A percentile compares a stretch with the other conserved stretches of the same genome.
phyloP scores from a whole-genome alignment of 2,329 filamentous ascomycete genomes.

The Pestalotiopsis sp. region DNA sequence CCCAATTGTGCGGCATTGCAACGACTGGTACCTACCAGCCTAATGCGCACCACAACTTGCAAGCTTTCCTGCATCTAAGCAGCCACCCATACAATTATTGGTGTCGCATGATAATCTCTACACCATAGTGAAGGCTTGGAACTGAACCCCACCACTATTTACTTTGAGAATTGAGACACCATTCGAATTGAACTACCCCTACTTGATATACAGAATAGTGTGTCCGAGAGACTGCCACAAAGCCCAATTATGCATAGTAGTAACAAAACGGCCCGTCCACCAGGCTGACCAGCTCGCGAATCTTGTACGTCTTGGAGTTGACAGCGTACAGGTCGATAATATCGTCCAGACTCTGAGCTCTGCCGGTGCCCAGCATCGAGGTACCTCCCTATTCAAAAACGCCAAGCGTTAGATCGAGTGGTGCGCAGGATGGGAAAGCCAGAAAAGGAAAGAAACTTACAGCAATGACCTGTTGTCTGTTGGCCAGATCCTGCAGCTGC shows the following conservation, averaged over 20 bases:
- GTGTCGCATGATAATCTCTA: too few species aligned
- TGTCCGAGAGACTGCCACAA: neutral
- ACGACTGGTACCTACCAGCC: too few species aligned
- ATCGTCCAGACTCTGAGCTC: conserved; percentile 18
- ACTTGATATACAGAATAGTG: neutral
- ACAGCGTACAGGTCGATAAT: conserved; percentile 19
- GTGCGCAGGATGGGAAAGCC: neutral
- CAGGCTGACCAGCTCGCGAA: conserved; percentile 29
- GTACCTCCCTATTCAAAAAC: conserved; percentile 9
- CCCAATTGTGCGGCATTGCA: too few species aligned
- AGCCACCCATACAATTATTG: too few species aligned
- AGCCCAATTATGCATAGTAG: conserved; percentile 25
- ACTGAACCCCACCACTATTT: too few species aligned
- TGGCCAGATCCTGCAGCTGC: conserved; percentile 11
- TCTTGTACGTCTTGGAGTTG: conserved; percentile 20
- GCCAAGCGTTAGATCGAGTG: neutral
- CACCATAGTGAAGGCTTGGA: too few species aligned
- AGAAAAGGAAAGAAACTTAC: neutral
- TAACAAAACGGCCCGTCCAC: conserved; percentile 33
- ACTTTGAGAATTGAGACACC: too few species aligned
- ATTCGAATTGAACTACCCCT: neutral
- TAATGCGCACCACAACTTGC: too few species aligned
- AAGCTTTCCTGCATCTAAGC: too few species aligned
- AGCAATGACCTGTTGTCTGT: conserved; percentile 7
- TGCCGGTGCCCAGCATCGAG: conserved; percentile 12